phyloP scores from a whole-genome alignment of 1,284 basidiomycete genomes.

The Acaromyces ingoldii region DNA sequence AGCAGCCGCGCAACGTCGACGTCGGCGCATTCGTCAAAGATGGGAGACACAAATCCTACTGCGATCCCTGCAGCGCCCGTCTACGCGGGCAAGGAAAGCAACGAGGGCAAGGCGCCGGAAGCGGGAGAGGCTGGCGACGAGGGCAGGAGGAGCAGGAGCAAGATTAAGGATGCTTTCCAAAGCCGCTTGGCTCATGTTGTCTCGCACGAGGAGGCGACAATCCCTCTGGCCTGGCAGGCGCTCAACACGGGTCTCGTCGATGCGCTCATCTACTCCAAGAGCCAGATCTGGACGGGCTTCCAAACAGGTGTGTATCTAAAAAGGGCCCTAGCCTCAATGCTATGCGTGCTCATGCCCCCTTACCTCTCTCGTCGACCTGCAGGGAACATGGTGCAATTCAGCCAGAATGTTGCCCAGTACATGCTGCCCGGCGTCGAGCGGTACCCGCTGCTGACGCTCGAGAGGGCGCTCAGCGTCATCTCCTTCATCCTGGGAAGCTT shows the following conservation, averaged over 20 bases:
- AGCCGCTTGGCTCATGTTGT: constrained; percentile 2
- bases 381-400: constrained; percentile 44
- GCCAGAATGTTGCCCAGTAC: constrained; percentile 38
- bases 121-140: background rate
- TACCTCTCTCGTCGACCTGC: too few species aligned
- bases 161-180: too few species aligned
- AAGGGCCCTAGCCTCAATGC: too few species aligned
- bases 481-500: constrained; percentile 37
- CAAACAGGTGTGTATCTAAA: constrained; percentile 20
- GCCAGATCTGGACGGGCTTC: constrained; percentile 35
- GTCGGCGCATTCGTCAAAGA: too few species aligned
- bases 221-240: constrained; percentile 53
- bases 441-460: constrained; percentile 27
- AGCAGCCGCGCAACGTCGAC: too few species aligned
- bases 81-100: too few species aligned
- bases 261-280: constrained; percentile 32
- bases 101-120: background rate
- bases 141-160: too few species aligned
- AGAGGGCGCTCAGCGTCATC: constrained; percentile 24
- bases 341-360: too few species aligned
- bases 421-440: constrained; percentile 27
- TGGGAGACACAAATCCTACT: too few species aligned
- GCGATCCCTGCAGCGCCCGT: too few species aligned
- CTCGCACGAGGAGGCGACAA: constrained; percentile 24
- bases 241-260: constrained; percentile 38